phyloP scores from a whole-genome alignment of 2,329 filamentous ascomycete species.

The Nothopassalora personata region DNA sequence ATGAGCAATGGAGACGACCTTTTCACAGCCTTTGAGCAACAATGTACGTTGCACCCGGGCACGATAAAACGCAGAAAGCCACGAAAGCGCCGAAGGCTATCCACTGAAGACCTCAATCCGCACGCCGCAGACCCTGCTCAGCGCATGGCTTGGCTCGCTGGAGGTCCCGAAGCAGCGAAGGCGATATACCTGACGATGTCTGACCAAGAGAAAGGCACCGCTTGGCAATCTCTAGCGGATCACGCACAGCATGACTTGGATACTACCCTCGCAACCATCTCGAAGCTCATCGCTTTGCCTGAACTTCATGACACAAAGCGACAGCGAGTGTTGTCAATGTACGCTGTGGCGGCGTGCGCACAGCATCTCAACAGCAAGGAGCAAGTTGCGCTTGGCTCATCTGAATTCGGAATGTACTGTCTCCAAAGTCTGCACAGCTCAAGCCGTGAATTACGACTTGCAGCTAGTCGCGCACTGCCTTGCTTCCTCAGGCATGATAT shows the following conservation, averaged over 20 bases:
- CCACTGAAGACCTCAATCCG: background rate
- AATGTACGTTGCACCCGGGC: background rate
- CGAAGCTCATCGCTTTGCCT: constrained; percentile 35
- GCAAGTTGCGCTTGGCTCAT: constrained; percentile 31
- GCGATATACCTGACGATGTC: background rate
- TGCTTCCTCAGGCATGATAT: constrained; percentile 56
- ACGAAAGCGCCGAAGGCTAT: background rate
- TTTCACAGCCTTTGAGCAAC: constrained; percentile 14
- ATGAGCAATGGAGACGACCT: constrained; percentile 24
- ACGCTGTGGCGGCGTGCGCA: constrained; percentile 63
- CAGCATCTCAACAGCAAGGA: constrained; percentile 54
- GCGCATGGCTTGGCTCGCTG: background rate
- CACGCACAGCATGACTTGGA: constrained; percentile 15
- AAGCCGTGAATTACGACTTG: constrained; percentile 75
- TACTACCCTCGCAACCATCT: constrained; percentile 9
- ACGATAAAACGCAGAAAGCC: background rate
- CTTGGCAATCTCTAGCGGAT: constrained; percentile 24
- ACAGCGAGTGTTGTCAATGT: constrained; percentile 65
- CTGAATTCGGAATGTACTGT: constrained; percentile 71
- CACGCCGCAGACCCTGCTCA: background rate
- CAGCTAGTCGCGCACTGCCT: constrained; percentile 57
- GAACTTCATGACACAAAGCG: constrained; percentile 48
- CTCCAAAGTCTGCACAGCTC: constrained; percentile 78
- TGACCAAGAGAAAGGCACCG: constrained; percentile 14
- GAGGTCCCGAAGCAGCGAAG: constrained; percentile 5